These are phyloP conservation scores for Discostella stelligera DNA, from an alignment of 352 stramenopile species.

Conservation along the genomic window DNA sequence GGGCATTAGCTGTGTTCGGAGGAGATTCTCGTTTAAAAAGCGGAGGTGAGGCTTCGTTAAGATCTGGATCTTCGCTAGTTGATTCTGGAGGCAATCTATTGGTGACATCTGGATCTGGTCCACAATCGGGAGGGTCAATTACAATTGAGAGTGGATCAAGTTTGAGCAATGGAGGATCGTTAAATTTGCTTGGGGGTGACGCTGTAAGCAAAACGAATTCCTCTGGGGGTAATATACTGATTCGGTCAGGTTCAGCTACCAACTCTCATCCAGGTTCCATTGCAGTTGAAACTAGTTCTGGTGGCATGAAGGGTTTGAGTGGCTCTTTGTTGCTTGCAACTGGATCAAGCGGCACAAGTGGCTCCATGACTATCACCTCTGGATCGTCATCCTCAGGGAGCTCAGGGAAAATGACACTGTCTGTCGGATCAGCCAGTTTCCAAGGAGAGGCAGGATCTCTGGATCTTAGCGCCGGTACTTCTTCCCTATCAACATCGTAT, in stretches of 20 bases:
- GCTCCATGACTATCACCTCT: conserved; percentile 13
- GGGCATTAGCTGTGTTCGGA: conserved; percentile 12
- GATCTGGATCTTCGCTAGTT: conserved; percentile 3
- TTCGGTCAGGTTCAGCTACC: conserved; percentile 12
- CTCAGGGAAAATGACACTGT: conserved; percentile 19
- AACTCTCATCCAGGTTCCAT: conserved; percentile 4
- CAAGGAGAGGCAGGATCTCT: conserved; percentile 10
- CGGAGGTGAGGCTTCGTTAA: background rate
- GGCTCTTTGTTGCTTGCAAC: conserved; percentile 8
- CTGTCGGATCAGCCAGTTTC: conserved; percentile 11
- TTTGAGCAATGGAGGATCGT: conserved; percentile 5
- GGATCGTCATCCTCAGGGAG: background rate
- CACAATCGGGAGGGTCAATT: conserved; percentile 9
- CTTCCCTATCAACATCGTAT: background rate
- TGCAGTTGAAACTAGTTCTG: background rate
- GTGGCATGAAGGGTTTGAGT: background rate
- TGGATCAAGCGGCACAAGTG: conserved; percentile 2
- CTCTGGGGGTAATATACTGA: conserved; percentile 2
- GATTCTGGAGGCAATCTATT: conserved; percentile 1
- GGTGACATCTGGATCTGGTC: conserved; percentile 7
- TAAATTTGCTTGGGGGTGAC: conserved; percentile 9
- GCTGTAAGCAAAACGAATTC: conserved; percentile 1
- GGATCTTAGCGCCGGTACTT: conserved; percentile 16
- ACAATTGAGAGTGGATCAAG: conserved; percentile 14
- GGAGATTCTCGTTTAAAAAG: conserved; percentile 11